Base-by-base conservation (phyloP, 805 yeast species). In the Pichia phayaonensis region DNA sequence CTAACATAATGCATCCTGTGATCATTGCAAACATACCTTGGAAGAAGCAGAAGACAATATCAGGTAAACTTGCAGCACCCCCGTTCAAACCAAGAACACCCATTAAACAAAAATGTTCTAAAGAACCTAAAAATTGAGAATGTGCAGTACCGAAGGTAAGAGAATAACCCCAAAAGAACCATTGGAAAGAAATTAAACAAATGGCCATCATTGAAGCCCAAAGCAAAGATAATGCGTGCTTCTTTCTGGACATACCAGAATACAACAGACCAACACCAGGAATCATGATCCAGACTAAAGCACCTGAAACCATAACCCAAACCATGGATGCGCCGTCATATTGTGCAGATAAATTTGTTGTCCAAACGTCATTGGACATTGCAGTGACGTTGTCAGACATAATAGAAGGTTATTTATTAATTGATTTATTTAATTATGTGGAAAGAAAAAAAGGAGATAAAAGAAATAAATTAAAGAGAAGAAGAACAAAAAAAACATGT, bases 101-200 rank as follows among this genome's bases (percentile, higher is more conserved):
- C 76, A 75, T 85, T 62, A 92, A 75, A 56, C 90, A 83, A 65
- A 92, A 89, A 69, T 87, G 84, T 60, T 77, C 77, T 65, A 92
- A 73, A 54, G 88, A 79, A 50, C 99, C 99, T 58, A 89, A 74
- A 69, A 90, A 86, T 20, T 72, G 75, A 15, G 87, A 77, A 40
- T 68, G 66, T 42, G 60, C 61, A 6, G 64, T 54, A 44, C 80
- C 77, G 66, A 92, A 92, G 20, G 89, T 84, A 51, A 94, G 76
- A 15, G 97, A 87, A 70, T 86, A 92, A 55, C 98, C 99, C 97
- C 97, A 90, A 74, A 90, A 90, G 70, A 90, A 94, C 98, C 99
- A 92, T 68, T 94, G 97, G 79, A 94, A 89, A 1, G 86, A 71
- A 8, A 90, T 81, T 31, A 92, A 72, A 58, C 94, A 83, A 21